Evolutionary conservation across 352 stramenopile genomes (phyloP).

Genomic region (Globisporangium paroecandrum): DNA sequence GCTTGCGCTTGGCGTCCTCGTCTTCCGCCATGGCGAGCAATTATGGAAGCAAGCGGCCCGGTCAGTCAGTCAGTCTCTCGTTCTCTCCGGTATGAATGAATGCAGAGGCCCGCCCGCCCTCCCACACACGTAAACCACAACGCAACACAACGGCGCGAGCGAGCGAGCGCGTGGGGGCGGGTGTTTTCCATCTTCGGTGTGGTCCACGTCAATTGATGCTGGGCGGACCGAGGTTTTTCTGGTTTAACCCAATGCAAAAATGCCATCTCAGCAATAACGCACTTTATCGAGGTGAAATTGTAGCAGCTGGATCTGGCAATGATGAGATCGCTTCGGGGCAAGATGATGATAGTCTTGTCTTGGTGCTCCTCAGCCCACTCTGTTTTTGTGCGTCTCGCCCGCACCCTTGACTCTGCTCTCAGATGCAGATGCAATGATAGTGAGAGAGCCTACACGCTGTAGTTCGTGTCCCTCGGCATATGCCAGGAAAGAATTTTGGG

Average conservation of each 20-base stretch:
- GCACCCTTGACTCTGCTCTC: no score
- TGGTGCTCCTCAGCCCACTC: no score
- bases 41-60: background rate
- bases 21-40: slow-evolving; percentile 14
- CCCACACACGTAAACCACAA: slow-evolving; percentile 5
- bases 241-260: background rate
- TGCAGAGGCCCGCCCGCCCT: background rate
- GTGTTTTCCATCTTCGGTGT: background rate
- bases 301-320: background rate
- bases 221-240: slow-evolving; percentile 1
- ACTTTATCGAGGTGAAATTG: background rate
- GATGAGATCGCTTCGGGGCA: background rate
- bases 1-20: slow-evolving; percentile 10
- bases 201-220: background rate
- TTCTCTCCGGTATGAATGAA: background rate
- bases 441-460: no score
- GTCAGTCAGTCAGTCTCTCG: background rate
- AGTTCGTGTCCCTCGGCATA: no score
- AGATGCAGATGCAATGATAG: no score
- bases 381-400: no score
- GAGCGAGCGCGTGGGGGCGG: background rate
- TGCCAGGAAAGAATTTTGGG: no score
- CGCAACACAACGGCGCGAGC: background rate
- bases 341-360: background rate
- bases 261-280: background rate